Evolutionary conservation across 2,329 filamentous ascomycete species (phyloP), one percentile per base, ranked within the genome.

Genomic region (Tolypocladium ovalisporum): DNA sequence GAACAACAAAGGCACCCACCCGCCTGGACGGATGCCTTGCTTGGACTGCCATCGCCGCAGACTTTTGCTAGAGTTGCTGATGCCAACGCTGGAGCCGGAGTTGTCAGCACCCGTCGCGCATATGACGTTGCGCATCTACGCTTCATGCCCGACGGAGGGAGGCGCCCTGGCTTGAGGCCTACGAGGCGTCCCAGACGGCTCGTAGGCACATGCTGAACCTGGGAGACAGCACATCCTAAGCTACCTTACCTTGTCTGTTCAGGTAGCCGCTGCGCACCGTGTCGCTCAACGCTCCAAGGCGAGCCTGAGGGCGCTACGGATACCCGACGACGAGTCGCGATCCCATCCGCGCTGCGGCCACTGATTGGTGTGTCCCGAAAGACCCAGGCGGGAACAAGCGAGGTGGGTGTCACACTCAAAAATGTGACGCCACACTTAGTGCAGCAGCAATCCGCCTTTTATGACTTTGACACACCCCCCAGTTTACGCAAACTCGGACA

Each of bases 361-460:
- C 29, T 52, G 29, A 52, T 52, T 52, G 47, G 47, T 15, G 47
- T 1, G 19, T 4, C 12, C 17, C 47, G n/a, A n/a, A 4, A 34
- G 52, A 54, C 52, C 36, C 47, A 29, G 47, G 10, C 55, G 55
- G 55, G 47, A 56, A 35, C 44, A 56, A 56, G 55, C 55, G 55
- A 56, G 47, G 35, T 52, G 55, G 55, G 54, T 32, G 27, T n/a
- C n/a, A n/a, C n/a, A n/a, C n/a, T n/a, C n/a, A n/a, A n/a, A n/a
- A n/a, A n/a, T n/a, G n/a, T n/a, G n/a, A n/a, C n/a, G n/a, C n/a
- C n/a, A n/a, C n/a, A n/a, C n/a, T n/a, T n/a, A n/a, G n/a, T n/a
- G n/a, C n/a, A n/a, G n/a, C n/a, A n/a, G n/a, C n/a, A n/a, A n/a
- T n/a, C n/a, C n/a, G n/a, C n/a, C n/a, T n/a, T n/a, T n/a, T n/a